Base-by-base conservation (phyloP, 805 yeast genomes). In the Millerago galiae region DNA sequence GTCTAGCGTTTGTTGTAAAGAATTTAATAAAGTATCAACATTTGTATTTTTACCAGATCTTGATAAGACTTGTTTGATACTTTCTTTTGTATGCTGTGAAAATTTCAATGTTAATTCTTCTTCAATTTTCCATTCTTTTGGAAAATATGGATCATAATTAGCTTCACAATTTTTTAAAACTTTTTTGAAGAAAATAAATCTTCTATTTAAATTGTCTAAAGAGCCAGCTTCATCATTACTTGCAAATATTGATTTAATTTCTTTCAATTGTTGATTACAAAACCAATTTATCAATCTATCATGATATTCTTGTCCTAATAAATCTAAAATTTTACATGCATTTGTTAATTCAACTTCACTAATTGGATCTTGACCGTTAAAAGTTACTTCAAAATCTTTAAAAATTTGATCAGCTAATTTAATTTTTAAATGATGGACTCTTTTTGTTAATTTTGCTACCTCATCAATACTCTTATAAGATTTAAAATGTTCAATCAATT, bases 151-250 rank as follows among this genome's bases (percentile, higher is more conserved):
- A 1, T 69, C 56, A 51, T 74, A 77, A 27, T 70, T 71, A 1
- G 75, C 59, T 45, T 78, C 80, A 51, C 80, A 77, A 31, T 72
- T 70, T 41, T 72, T 73, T 45, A 91, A 63, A 1, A 86, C 73
- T 50, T 84, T 80, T 50, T 82, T 81, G 62, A 87, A 85, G 59
- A 83, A 91, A 27, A 89, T 75, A 59, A 79, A 93, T 38, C 99
- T 68, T 51, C 97, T 68, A 26, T 78, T 73, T 40, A 93, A 63
- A 61, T 93, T 93, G 45, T 93, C 99, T 46, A 93, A 65, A 5
- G 95, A 83, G 1, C 97, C 97, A 0, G 99, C 99, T 62, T 93
- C 99, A 53, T 89, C 97, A 12, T 79, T 71, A 9, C 80, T 70
- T 41, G 78, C 74, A 63, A 93, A 93, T 10, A 93, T 87, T 17